Evolutionary conservation across 2,329 filamentous ascomycete genomes (phyloP).

Genomic region (Didymella sp.): DNA sequence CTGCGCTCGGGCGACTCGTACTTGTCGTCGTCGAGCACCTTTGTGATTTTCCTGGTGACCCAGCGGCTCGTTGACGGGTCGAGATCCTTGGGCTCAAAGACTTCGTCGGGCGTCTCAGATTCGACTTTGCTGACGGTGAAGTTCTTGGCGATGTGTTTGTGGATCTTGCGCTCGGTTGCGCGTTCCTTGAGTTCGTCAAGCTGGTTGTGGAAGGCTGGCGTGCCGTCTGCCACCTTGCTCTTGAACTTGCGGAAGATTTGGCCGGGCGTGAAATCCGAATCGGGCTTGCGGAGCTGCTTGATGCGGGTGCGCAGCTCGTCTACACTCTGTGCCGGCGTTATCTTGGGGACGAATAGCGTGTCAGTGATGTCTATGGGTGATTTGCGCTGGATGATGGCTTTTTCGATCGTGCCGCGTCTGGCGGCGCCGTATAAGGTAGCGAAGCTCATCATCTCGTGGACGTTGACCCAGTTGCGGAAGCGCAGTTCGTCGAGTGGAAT

Average conservation of each 20-base stretch:
- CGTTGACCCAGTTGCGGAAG: conserved; percentile 58
- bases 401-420: conserved; percentile 23
- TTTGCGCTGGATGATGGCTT: conserved; percentile 20
- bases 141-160: conserved; percentile 11
- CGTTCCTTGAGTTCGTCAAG: neutral
- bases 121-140: neutral
- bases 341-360: neutral
- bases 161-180: neutral
- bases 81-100: neutral
- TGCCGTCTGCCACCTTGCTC: neutral
- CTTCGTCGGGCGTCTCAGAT: neutral
- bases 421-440: conserved; percentile 32
- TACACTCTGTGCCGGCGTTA: neutral
- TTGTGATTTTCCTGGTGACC: neutral
- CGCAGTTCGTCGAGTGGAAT: conserved; percentile 55
- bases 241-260: conserved; percentile 13
- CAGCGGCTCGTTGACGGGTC: conserved; percentile 2
- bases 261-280: neutral
- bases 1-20: neutral
- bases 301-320: conserved; percentile 1
- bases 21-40: neutral
- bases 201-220: neutral
- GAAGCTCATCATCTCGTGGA: conserved; percentile 55
- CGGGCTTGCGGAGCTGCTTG: neutral
- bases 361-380: conserved; percentile 6